Conservation (phyloP, 176 grass and related monocot genomes). For the Melocanna baccifera region DNA sequence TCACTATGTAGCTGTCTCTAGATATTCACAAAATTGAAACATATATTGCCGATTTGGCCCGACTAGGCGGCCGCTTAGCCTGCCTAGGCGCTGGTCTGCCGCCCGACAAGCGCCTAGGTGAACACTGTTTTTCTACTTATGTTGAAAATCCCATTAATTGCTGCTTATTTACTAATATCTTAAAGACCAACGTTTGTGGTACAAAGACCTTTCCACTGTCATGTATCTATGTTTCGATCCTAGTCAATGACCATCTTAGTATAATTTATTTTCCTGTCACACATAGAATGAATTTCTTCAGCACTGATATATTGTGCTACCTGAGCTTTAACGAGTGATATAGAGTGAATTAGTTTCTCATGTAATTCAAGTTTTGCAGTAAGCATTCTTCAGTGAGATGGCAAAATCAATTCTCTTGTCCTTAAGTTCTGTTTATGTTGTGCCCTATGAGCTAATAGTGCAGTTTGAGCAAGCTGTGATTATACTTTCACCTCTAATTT, state of each 20-base stretch:
- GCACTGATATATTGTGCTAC: background rate
- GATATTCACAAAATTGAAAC: background rate
- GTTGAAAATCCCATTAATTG: background rate
- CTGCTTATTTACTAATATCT: background rate
- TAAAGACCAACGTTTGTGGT: background rate
- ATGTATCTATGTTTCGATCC: background rate
- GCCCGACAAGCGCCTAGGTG: no score
- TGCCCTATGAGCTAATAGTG: background rate
- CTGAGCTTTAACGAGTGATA: background rate
- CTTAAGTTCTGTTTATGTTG: background rate
- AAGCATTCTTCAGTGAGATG: background rate
- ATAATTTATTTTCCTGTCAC: background rate
- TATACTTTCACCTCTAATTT: background rate
- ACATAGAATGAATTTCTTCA: background rate
- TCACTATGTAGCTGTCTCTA: background rate
- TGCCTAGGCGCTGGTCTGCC: no score
- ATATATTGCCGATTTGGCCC: no score
- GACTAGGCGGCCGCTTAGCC: no score
- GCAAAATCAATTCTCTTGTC: background rate
- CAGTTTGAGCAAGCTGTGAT: background rate
- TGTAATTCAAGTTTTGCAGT: background rate
- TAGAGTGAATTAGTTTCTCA: background rate
- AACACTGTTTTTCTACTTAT: background rate
- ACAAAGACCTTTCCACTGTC: background rate
- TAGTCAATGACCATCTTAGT: background rate